Evolutionary conservation across 2,329 filamentous ascomycete species (phyloP).

Genomic region (Scytalidium lignicola): DNA sequence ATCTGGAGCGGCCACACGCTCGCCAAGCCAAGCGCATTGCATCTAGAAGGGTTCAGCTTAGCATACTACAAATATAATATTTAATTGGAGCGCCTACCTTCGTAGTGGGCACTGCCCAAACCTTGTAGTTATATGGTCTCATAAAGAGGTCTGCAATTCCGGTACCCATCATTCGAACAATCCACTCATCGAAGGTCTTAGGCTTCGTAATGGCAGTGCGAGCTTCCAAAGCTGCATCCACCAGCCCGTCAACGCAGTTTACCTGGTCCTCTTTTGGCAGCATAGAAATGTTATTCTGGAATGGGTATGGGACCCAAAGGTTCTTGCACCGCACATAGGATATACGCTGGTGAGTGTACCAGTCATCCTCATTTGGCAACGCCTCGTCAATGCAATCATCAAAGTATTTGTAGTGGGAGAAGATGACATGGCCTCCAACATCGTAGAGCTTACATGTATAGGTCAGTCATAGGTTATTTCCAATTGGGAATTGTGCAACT

Average conservation of each 20-base stretch:
- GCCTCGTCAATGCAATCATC: slow-evolving; percentile 98
- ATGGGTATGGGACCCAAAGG: slow-evolving; percentile 96
- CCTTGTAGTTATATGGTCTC: slow-evolving; percentile 99
- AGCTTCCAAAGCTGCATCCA: slow-evolving; percentile 84
- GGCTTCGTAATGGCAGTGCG: slow-evolving; percentile 88
- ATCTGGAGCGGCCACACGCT: slow-evolving; percentile 95
- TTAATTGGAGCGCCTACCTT: slow-evolving; percentile 56
- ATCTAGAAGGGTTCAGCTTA: slow-evolving; percentile 54
- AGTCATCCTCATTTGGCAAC: slow-evolving; percentile 87
- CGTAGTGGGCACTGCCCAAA: slow-evolving; percentile 96
- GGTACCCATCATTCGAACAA: slow-evolving; percentile 82
- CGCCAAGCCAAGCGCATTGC: slow-evolving; percentile 98
- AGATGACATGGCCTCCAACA: slow-evolving; percentile 56
- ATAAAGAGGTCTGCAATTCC: slow-evolving; percentile 96
- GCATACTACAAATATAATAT: neutral
- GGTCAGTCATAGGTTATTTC: slow-evolving; percentile 12
- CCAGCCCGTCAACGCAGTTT: slow-evolving; percentile 88
- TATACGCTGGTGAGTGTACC: slow-evolving; percentile 97
- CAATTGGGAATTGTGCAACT: slow-evolving; percentile 39
- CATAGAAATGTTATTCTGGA: slow-evolving; percentile 99
- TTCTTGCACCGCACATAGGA: slow-evolving; percentile 97
- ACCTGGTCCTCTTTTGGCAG: slow-evolving; percentile 96
- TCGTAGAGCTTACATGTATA: slow-evolving; percentile 74
- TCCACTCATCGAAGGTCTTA: slow-evolving; percentile 98
- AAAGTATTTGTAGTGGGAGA: slow-evolving; percentile 92